Conservation (phyloP, 2,329 filamentous ascomycete genomes). For the Colletotrichum nymphaeae region DNA sequence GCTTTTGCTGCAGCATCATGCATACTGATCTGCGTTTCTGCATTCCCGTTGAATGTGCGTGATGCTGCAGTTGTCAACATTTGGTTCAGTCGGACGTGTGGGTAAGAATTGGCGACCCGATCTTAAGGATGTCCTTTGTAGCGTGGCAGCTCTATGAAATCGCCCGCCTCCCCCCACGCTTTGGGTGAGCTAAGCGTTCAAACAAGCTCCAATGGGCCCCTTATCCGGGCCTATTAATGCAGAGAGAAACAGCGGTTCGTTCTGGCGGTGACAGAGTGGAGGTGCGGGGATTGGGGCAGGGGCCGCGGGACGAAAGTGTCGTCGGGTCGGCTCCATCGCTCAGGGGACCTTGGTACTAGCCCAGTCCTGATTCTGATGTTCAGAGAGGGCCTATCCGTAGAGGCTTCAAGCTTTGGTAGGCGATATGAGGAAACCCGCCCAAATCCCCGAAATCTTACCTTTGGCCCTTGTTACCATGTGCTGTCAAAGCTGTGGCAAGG, state of each 20-base stretch:
- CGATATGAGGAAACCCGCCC: slow-evolving; percentile 19
- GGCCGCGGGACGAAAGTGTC: slow-evolving; percentile 9
- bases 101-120: background rate
- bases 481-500: slow-evolving; percentile 10
- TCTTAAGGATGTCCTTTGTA: too few species aligned
- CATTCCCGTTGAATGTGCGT: background rate
- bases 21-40: background rate
- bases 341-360: background rate
- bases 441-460: background rate
- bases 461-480: too few species aligned
- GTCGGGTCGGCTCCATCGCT: background rate
- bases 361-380: background rate
- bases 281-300: slow-evolving; percentile 28
- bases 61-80: background rate
- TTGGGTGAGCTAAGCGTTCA: slow-evolving; percentile 11
- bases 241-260: slow-evolving; percentile 30
- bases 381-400: background rate
- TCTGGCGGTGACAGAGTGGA: slow-evolving; percentile 34
- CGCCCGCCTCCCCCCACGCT: slow-evolving; percentile 17
- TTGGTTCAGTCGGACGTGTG: background rate
- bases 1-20: background rate
- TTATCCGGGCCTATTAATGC: slow-evolving; percentile 30
- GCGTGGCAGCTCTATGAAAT: background rate
- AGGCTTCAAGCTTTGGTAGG: slow-evolving; percentile 26
- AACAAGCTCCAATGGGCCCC: slow-evolving; percentile 30